Conservation (phyloP, 768 basidiomycete genomes). For the Lanmaoa pseudosensibilis region DNA sequence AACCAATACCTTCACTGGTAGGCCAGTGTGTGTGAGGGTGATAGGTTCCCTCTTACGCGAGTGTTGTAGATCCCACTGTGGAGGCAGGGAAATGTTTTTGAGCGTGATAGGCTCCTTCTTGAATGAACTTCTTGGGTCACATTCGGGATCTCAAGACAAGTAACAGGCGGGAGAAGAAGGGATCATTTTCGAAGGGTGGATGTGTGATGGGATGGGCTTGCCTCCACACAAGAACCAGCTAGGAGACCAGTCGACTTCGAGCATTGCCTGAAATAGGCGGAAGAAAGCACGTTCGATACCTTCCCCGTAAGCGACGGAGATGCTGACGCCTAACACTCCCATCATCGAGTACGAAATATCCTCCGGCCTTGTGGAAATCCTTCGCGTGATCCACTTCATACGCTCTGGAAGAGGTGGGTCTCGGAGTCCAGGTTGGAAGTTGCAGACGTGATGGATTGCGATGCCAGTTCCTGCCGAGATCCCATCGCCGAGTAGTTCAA, state of each 20-base stretch:
- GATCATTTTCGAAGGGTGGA: conserved; percentile 9
- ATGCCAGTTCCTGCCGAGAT: not conserved
- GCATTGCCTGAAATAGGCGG: conserved; percentile 3
- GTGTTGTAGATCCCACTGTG: too few species aligned
- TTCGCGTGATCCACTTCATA: conserved; percentile 17
- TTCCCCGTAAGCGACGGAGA: conserved; percentile 21
- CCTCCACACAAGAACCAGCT: conserved; percentile 3
- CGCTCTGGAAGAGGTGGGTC: not conserved
- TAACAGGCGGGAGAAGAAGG: conserved; percentile 9
- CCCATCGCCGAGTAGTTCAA: not conserved
- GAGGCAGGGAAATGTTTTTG: too few species aligned
- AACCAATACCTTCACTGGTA: not conserved
- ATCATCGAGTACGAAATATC: conserved; percentile 20
- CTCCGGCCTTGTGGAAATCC: conserved; percentile 17
- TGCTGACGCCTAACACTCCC: conserved; percentile 15
- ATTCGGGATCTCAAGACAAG: not conserved
- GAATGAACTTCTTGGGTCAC: not conserved
- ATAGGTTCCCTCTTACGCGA: not conserved
- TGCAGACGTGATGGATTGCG: not conserved
- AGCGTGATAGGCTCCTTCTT: not conserved
- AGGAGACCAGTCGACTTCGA: not conserved
- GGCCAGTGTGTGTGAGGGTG: not conserved
- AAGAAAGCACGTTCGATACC: conserved; percentile 14
- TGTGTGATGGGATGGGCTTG: not conserved
- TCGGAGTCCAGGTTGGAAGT: not conserved